Evolutionary conservation across 2,329 filamentous ascomycete genomes (phyloP).

Genomic region (Fusarium floridanum): DNA sequence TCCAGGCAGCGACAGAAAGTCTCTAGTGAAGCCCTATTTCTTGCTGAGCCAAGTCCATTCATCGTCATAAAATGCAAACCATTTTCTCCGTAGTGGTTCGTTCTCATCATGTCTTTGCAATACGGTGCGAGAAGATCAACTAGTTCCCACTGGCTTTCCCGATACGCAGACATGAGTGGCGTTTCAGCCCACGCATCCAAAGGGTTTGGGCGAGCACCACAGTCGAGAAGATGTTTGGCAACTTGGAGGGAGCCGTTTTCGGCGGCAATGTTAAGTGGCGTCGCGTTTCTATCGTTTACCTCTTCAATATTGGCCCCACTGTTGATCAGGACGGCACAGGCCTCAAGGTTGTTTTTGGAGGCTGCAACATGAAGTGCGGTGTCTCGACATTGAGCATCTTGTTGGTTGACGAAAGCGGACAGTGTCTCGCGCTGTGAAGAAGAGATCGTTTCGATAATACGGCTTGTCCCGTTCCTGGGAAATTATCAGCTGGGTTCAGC

Average conservation of each 20-base stretch:
- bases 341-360: accelerated
- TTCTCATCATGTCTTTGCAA: no score
- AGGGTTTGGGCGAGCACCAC: neutral
- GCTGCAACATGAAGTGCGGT: neutral
- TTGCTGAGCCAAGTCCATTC: no score
- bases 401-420: neutral
- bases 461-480: neutral
- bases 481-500: neutral
- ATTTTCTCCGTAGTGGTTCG: neutral
- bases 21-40: no score
- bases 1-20: neutral
- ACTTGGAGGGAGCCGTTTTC: neutral
- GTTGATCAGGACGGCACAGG: neutral
- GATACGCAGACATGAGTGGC: neutral
- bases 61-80: neutral
- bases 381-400: accelerated
- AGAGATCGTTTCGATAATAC: no score
- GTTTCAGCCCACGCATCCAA: neutral
- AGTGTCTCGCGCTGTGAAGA: neutral
- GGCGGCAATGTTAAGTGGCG: no score
- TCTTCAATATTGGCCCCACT: neutral
- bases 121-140: neutral
- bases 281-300: no score
- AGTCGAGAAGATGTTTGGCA: neutral
- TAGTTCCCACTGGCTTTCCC: accelerated